Base-by-base conservation (phyloP, 2,329 filamentous ascomycete genomes). In the Apiospora malaysiana region DNA sequence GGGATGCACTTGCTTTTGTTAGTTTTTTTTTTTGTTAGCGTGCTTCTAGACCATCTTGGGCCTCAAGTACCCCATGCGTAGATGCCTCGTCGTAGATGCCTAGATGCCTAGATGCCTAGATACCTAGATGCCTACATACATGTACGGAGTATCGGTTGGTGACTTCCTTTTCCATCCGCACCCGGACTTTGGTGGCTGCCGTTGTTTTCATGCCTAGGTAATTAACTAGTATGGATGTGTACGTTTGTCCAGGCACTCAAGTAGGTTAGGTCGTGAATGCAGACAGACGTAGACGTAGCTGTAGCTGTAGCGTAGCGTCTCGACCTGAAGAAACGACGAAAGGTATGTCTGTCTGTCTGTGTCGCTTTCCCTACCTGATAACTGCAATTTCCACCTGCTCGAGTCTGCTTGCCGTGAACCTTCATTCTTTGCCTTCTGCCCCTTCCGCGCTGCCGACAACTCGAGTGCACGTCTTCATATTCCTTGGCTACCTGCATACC, bases 371-470 rank as follows among this genome's bases (percentile, higher is more conserved):
- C 51, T 37, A 37, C 16, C 2, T n/a, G n/a, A n/a, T 18, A 63
- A 32, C 27, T 40, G 56, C 56, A 63, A 63, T 63, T 63, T 63
- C 56, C 56, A 63, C 56, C 56, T 40, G n/a, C 21, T 32, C 56
- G n/a, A 40, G 18, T 5, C 56, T 63, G 32, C 18, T 32, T 40
- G 56, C n/a, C 56, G 56, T 32, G 32, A 32, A 32, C 32, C 32
- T 40, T 63, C 56, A 21, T 63, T 63, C 32, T 63, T n/a, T 45
- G 42, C 42, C 42, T 45, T 45, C 16, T 18, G 42, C 42, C 16
- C 42, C 42, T 45, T 45, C 42, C 4, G 32, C 18, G 51, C 51
- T 37, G 51, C 21, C 51, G 51, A 59, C 51, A 27, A 59, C 16
- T 59, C 51, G 27, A 59, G 18, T 59, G 25, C 32, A n/a, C 51